Base-by-base conservation (phyloP, 371 early-diverging fungal species). In the Syncephalastrum monosporum region DNA sequence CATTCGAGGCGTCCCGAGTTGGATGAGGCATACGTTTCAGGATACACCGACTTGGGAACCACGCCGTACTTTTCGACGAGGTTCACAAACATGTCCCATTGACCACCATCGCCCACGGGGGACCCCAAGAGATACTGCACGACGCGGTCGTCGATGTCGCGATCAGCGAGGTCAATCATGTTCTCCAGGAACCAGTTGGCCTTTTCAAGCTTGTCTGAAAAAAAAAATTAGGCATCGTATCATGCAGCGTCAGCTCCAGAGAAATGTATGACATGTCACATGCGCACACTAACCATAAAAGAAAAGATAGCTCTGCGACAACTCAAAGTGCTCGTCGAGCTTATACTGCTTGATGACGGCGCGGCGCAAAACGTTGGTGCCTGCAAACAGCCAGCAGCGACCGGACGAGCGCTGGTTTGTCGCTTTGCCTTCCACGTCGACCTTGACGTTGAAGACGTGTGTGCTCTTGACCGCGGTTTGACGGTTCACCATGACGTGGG, bases 341-440 rank as follows among this genome's bases (percentile, higher is more conserved):
- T 90, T 89, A 70, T 86, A 84, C 33, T 69, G 74, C 47, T 63
- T 50, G 53, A 75, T 75, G 17, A 72, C 62, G 16, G 61, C 65
- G 21, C 69, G 57, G 42, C 73, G 65, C 52, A 75, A 55, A 4
- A 76, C 72, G 53, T 77, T 75, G 24, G 77, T 72, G 42, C 73
- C 91, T 17, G 92, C 92, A 79, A 92, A 92, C 42, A 92, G 61
- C 92, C 92, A 92, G 77, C 92, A 92, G 15, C 92, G 83, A 16
- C 92, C 92, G n/a, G 85, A 84, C 61, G 74, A 74, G 62, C 84
- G 84, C 69, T 92, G 92, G 72, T 91, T 85, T 19, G 92, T 92
- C 43, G 85, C 83, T 48, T 69, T 60, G 42, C 80, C 81, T 65
- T 88, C 89, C 7, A 75, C 42, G 5, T 82, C 81, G 29, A 87